Percentiles rank a stretch among this genome's conserved stretches.
Evolutionary conservation across 1,139 yeast genomes (phyloP).

Genomic region (Blastobotrys apis): DNA sequence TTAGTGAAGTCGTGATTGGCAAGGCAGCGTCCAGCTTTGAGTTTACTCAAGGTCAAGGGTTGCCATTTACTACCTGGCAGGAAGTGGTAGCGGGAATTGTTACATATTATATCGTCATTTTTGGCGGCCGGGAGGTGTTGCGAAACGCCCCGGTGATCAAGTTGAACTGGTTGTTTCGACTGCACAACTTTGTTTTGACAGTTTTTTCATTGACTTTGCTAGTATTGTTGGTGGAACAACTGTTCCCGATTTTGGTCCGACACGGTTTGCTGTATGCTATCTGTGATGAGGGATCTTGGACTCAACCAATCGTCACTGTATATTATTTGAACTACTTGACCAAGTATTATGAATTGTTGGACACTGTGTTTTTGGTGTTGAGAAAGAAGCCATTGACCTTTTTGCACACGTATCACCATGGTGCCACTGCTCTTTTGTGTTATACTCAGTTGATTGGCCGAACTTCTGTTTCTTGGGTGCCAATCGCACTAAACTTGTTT

Average conservation of each 20-base stretch:
- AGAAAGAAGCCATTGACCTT: slow-evolving; percentile 83
- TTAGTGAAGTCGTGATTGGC: slow-evolving; percentile 43
- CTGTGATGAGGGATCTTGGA: slow-evolving; percentile 76
- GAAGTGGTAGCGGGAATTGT: slow-evolving; percentile 58
- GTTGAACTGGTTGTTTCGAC: slow-evolving; percentile 66
- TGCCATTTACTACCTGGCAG: slow-evolving; percentile 47
- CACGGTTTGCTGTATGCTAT: slow-evolving; percentile 85
- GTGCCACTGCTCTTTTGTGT: slow-evolving; percentile 94
- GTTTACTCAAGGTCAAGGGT: slow-evolving; percentile 48
- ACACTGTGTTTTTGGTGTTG: slow-evolving; percentile 86
- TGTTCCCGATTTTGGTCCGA: slow-evolving; percentile 69
- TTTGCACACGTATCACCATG: slow-evolving; percentile 95
- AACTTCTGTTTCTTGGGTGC: slow-evolving; percentile 93
- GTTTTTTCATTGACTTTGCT: slow-evolving; percentile 62
- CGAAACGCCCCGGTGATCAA: slow-evolving; percentile 61
- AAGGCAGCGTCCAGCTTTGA: slow-evolving; percentile 57
- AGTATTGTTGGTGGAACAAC: slow-evolving; percentile 72
- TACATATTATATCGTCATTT: slow-evolving; percentile 71
- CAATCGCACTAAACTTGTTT: slow-evolving; percentile 78
- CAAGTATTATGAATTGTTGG: slow-evolving; percentile 60
- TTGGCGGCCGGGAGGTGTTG: slow-evolving; percentile 70
- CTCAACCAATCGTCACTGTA: slow-evolving; percentile 75
- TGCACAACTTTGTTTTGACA: slow-evolving; percentile 80
- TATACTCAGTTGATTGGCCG: slow-evolving; percentile 88
- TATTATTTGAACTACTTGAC: slow-evolving; percentile 50